Base-by-base conservation (phyloP, 73 alveolate species). In the Diophrys sp. region DNA sequence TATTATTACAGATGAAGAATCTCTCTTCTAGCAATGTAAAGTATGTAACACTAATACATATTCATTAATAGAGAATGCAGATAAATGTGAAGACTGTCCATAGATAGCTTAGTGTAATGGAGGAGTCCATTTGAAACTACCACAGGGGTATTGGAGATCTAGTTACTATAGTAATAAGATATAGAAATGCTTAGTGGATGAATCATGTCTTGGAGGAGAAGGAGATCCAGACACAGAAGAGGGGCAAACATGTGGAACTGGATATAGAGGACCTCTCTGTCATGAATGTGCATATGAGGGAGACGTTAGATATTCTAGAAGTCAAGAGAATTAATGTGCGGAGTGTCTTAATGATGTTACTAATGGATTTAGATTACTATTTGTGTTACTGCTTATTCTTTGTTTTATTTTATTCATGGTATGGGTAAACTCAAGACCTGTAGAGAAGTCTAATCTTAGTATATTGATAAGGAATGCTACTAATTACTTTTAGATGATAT, bases 131-230 rank as follows among this genome's bases (percentile, higher is more conserved):
- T 14, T 70, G 14, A 29, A 70, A 14, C 62, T 70, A 2, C 27
- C 25, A 28, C n/a, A n/a, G n/a, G n/a, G n/a, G n/a, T n/a, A n/a
- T n/a, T n/a, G n/a, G n/a, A n/a, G n/a, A n/a, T n/a, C 23, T 14
- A 70, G 24, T 14, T 28, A 54, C 2, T 28, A 70, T 29, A 28
- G 62, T 11, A 70, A 54, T 14, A 70, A n/a, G 25, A 70, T 70
- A 2, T 2, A 28, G 25, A 27, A 70, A 26, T 70, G 77, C 56
- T 5, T 29, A 2, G 11, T 18, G 8, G 25, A 11, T 14, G 54
- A n/a, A 11, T n/a, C 77, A 14, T 70, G 77, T 14, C 23, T 11
- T 11, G 77, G 77, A 24, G 77, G 77, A n/a, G 25, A 24, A 54
- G 25, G 2, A 23, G 26, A 54, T 24, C 57, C 2, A n/a, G n/a